phyloP scores from a whole-genome alignment of 345 rosid genomes.

The Camelina hispida region DNA sequence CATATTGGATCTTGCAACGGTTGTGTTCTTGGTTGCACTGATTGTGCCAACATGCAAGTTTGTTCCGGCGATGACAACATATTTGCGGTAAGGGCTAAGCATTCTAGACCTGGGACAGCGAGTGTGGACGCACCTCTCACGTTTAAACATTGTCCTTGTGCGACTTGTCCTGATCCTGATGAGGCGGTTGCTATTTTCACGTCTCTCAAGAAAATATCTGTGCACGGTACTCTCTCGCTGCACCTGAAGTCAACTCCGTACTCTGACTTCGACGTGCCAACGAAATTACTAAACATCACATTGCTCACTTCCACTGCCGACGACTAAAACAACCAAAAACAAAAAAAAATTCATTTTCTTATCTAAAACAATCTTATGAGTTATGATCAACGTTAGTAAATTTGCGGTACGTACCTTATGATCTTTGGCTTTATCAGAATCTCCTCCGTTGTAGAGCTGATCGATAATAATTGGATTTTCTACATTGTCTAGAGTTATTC shows the following conservation, averaged over 20 bases:
- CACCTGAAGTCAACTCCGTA: conserved; percentile 38
- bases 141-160: conserved; percentile 42
- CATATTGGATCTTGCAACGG: too few species aligned
- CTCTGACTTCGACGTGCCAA: conserved; percentile 43
- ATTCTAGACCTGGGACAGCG: conserved; percentile 43
- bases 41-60: conserved; percentile 21
- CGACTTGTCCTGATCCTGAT: conserved; percentile 34
- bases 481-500: conserved; percentile 45
- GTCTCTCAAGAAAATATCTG: conserved; percentile 38
- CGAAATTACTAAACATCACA: conserved; percentile 39
- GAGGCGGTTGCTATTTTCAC: conserved; percentile 34
- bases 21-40: conserved; percentile 27
- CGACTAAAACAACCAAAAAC: conserved; percentile 2
- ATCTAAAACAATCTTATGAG: too few species aligned
- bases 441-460: conserved; percentile 49
- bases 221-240: conserved; percentile 38
- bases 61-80: conserved; percentile 21
- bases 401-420: conserved; percentile 20
- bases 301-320: conserved; percentile 46
- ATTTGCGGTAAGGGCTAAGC: conserved; percentile 34
- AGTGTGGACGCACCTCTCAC: conserved; percentile 43
- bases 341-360: not conserved
- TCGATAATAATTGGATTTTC: conserved; percentile 61
- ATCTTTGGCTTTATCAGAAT: conserved; percentile 38
- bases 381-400: not conserved